A percentile compares a stretch with the other conserved stretches of the same genome.
Conservation (phyloP, 768 basidiomycete species). For the Cystofilobasidium bisporidii region DNA sequence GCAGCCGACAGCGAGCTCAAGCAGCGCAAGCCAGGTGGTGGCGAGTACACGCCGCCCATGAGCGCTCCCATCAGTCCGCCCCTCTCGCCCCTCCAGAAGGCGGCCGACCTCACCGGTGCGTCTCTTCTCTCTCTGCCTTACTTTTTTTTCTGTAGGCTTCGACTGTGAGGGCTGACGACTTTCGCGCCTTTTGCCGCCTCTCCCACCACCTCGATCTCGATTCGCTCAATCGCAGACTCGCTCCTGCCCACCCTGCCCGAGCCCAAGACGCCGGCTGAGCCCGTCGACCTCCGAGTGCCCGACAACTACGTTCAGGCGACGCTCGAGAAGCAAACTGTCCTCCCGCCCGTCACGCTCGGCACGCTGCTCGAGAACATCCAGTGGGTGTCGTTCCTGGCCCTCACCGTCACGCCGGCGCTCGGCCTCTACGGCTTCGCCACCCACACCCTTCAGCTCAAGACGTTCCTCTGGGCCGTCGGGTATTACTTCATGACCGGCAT, state of each 20-base stretch:
- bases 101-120: background rate
- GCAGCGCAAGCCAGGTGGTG: background rate
- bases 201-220: background rate
- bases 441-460: conserved; percentile 57
- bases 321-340: conserved; percentile 55
- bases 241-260: conserved; percentile 14
- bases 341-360: conserved; percentile 57
- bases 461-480: conserved; percentile 53
- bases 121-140: background rate
- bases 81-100: background rate
- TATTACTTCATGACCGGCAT: conserved; percentile 84
- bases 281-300: conserved; percentile 45
- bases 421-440: conserved; percentile 62
- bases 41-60: background rate
- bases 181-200: no score
- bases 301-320: conserved; percentile 76
- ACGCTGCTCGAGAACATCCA: conserved; percentile 53
- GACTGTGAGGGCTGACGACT: no score
- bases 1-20: background rate
- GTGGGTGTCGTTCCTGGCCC: conserved; percentile 64
- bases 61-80: background rate
- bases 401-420: conserved; percentile 63
- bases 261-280: conserved; percentile 17
- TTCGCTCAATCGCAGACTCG: background rate
- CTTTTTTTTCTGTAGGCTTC: no score